Base-by-base conservation (phyloP, 495 filamentous ascomycete species). In the Xylaria grammica region DNA sequence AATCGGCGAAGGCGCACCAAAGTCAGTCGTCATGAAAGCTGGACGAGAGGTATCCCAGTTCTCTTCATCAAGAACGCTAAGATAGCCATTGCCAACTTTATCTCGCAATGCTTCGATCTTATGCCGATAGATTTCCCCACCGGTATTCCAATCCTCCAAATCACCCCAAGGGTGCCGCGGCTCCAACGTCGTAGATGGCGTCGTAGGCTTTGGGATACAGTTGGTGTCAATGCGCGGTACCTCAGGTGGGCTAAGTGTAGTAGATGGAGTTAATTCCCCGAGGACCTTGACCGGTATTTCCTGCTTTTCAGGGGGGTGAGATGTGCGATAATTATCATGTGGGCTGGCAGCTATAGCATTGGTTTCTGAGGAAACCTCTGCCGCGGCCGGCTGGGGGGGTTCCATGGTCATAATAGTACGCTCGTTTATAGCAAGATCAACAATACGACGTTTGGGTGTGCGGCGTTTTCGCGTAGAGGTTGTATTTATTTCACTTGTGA, bases 31-130 rank as follows among this genome's bases (percentile, higher is more conserved):
- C 46, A 69, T 69, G 45, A 76, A 80, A 17, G 75, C 56, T 20
- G 74, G 71, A 38, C 74, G 74, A 42, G 75, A 70, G 9, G 74
- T 54, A 67, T 85, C 81, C 83, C 84, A 85, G n/a, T 83, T 81
- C 70, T 92, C 90, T 66, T 97, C 95, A 61, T 88, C 89, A 49
- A 98, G 82, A 5, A 92, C 90, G 63, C 87, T 92, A 32, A 97
- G 83, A 85, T 96, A 99, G 52, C 87, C 88, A 65, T 86, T 90
- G 38, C 92, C 91, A 54, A 96, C 87, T 64, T 97, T 91, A 67
- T 88, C 89, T 45, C 91, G 89, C 19, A 97, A 77, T 13, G 90
- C 90, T 74, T 95, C 92, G 51, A 98, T 86, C 68, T 93, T 93
- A 74, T 89, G 90, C 42, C 87, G 86, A 74, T 94, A 97, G 6